Evolutionary conservation across 306 rosid genomes (phyloP).

Genomic region (Lablab purpureus): DNA sequence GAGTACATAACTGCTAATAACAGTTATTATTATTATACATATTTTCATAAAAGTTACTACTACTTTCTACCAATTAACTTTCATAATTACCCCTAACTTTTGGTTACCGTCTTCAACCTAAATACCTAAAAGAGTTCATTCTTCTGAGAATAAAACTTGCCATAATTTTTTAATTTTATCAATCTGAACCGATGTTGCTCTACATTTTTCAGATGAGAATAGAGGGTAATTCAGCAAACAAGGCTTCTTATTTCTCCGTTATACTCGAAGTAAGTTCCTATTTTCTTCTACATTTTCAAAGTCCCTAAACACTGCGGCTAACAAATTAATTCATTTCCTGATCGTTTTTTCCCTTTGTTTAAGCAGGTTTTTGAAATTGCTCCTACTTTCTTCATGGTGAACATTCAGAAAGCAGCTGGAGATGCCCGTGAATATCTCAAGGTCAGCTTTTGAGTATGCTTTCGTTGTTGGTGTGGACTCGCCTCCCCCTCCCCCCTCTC

Average conservation of each 20-base stretch:
- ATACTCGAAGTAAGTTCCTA: conserved; percentile 76
- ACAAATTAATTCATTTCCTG: conserved; percentile 18
- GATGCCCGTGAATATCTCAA: conserved; percentile 82
- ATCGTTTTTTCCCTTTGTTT: conserved; percentile 12
- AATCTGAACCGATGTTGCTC: conserved; percentile 12
- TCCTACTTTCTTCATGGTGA: conserved; percentile 86
- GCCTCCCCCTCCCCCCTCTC: neutral
- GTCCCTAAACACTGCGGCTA: conserved; percentile 13
- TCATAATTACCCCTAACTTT: neutral
- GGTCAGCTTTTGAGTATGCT: conserved; percentile 56
- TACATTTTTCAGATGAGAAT: conserved; percentile 85
- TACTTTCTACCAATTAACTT: neutral
- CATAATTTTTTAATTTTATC: neutral
- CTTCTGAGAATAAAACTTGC: conserved; percentile 23
- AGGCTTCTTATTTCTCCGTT: conserved; percentile 75
- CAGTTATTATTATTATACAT: neutral
- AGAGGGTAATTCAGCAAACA: conserved; percentile 73
- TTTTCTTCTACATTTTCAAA: conserved; percentile 10
- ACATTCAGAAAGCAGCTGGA: conserved; percentile 87
- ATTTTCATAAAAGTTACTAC: neutral
- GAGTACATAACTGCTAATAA: neutral
- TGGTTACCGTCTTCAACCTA: neutral
- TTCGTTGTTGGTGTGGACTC: conserved; percentile 27
- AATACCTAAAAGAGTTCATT: neutral
- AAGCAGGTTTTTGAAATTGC: conserved; percentile 79